Evolutionary conservation across 192 early-diverging fungal genomes (phyloP).

Genomic region (Backusella liffmaniae): DNA sequence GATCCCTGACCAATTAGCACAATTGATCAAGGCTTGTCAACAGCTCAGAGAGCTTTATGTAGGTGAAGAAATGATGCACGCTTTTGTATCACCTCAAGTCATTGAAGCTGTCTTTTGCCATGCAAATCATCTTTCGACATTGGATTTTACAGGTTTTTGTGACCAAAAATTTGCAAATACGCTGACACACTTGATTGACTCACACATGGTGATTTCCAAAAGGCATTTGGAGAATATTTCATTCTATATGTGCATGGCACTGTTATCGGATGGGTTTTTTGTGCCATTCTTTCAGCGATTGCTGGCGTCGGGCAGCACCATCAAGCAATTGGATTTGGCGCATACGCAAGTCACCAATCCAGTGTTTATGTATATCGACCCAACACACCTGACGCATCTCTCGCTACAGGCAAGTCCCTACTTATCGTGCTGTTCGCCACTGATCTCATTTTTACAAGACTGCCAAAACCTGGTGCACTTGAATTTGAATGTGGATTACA

Average conservation of each 20-base stretch:
- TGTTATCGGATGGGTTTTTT: constrained; percentile 1
- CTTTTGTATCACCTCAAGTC: constrained; percentile 4
- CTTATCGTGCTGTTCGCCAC: background rate
- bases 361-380: background rate
- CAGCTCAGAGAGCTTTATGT: constrained; percentile 13
- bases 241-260: constrained; percentile 10
- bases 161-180: constrained; percentile 4
- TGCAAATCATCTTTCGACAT: background rate
- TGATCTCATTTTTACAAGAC: background rate
- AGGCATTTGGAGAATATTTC: constrained; percentile 4
- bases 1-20: constrained; percentile 1
- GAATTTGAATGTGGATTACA: constrained; percentile 4
- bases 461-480: background rate
- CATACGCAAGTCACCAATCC: constrained; percentile 4
- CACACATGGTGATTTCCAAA: background rate
- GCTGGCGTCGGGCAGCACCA: background rate
- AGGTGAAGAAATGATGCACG: constrained; percentile 21
- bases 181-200: background rate
- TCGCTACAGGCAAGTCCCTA: background rate
- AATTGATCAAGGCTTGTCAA: constrained; percentile 14
- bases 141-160: constrained; percentile 19
- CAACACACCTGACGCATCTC: background rate
- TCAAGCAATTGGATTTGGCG: constrained; percentile 2
- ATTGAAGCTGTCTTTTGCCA: constrained; percentile 9
- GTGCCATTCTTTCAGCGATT: constrained; percentile 7